phyloP scores from a whole-genome alignment of 805 yeast species.

The Spathaspora passalidarum region DNA sequence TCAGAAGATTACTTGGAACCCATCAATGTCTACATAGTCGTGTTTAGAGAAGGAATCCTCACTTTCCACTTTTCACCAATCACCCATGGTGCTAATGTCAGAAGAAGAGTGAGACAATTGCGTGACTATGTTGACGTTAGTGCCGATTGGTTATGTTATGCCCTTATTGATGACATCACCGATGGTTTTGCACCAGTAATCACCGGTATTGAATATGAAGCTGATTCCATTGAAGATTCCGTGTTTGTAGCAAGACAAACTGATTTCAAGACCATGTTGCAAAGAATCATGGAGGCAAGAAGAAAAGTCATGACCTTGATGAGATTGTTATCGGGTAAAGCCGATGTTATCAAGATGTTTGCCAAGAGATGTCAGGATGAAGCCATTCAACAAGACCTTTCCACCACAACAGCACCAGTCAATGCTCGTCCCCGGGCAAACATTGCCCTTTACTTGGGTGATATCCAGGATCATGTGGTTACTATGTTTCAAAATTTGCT shows the following conservation, averaged over 20 bases:
- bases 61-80: slow-evolving; percentile 61
- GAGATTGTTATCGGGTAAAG: slow-evolving; percentile 88
- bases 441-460: slow-evolving; percentile 88
- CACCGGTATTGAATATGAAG: slow-evolving; percentile 73
- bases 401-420: slow-evolving; percentile 15
- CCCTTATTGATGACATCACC: slow-evolving; percentile 78
- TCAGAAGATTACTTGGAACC: slow-evolving; percentile 83
- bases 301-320: slow-evolving; percentile 89
- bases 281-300: slow-evolving; percentile 84
- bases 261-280: slow-evolving; percentile 75
- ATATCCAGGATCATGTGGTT: slow-evolving; percentile 94
- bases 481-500: slow-evolving; percentile 93
- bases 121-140: slow-evolving; percentile 75
- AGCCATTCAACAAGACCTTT: slow-evolving; percentile 17
- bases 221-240: slow-evolving; percentile 79
- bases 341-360: slow-evolving; percentile 94
- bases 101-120: slow-evolving; percentile 78
- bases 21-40: slow-evolving; percentile 67
- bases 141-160: slow-evolving; percentile 82
- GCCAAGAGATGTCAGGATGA: slow-evolving; percentile 91
- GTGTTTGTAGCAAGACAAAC: slow-evolving; percentile 77
- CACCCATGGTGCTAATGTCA: slow-evolving; percentile 62
- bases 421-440: slow-evolving; percentile 74
- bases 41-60: slow-evolving; percentile 56
- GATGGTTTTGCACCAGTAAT: slow-evolving; percentile 84